Conservation (phyloP, 306 rosid species). For the Cucurbita argyrosperma region DNA sequence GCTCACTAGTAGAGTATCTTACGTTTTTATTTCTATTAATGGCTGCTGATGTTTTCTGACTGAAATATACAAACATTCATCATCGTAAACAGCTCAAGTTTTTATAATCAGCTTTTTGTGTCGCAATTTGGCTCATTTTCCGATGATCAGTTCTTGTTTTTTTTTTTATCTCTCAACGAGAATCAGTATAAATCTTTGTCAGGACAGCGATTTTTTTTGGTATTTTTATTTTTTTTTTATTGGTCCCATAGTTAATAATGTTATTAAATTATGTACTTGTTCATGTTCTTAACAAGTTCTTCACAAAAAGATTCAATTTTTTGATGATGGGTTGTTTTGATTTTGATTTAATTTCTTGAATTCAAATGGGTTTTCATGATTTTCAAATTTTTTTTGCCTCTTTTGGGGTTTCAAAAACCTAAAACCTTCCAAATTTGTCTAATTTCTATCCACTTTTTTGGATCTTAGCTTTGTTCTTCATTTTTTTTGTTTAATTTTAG, state of each 20-base stretch:
- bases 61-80: neutral
- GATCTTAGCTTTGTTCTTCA: neutral
- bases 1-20: no score
- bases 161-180: neutral
- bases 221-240: neutral
- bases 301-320: neutral
- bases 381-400: no score
- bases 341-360: neutral
- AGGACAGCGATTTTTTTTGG: neutral
- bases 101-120: neutral
- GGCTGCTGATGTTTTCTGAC: conserved; percentile 16
- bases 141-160: neutral
- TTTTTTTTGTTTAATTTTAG: conserved; percentile 12
- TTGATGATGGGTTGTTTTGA: neutral
- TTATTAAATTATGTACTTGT: neutral
- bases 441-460: neutral
- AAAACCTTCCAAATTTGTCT: neutral
- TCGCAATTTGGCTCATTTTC: neutral
- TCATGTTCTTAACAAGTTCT: neutral
- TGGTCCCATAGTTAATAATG: neutral
- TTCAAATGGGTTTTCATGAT: neutral
- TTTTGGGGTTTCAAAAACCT: neutral
- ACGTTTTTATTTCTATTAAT: neutral
- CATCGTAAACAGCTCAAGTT: neutral
- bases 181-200: neutral